Percentiles rank a stretch among this genome's conserved stretches.
Evolutionary conservation across 257 asterid genomes (phyloP).

Genomic region (Lantana camara): DNA sequence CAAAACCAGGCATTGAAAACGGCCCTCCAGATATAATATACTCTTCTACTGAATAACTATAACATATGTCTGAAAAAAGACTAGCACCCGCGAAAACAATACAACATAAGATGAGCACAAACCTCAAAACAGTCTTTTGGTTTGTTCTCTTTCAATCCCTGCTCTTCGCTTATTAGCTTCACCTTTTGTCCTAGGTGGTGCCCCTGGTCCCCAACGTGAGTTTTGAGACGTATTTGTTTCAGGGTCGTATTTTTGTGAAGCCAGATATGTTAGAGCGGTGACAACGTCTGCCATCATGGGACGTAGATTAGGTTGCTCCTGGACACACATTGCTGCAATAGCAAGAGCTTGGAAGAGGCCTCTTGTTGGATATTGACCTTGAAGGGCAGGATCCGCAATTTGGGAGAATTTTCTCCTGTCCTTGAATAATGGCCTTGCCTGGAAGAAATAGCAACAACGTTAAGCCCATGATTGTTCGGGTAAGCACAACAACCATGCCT

Average conservation of each 20-base stretch:
- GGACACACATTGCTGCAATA: slow-evolving; percentile 90
- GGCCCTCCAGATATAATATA: slow-evolving; percentile 28
- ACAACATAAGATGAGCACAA: slow-evolving; percentile 3
- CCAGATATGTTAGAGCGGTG: slow-evolving; percentile 78
- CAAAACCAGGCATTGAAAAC: slow-evolving; percentile 19
- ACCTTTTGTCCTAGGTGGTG: slow-evolving; percentile 59
- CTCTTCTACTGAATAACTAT: slow-evolving; percentile 13
- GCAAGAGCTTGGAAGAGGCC: slow-evolving; percentile 87
- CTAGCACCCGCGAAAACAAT: slow-evolving; percentile 1
- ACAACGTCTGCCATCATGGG: slow-evolving; percentile 89
- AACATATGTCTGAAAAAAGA: slow-evolving; percentile 14
- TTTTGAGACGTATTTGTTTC: slow-evolving; percentile 43
- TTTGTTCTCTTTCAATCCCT: too few relatives aligned
- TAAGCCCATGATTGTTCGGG: too few relatives aligned
- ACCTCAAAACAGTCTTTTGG: slow-evolving; percentile 32
- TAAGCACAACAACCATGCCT: too few relatives aligned
- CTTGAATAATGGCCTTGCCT: slow-evolving; percentile 91
- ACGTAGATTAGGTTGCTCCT: slow-evolving; percentile 76
- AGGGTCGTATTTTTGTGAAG: slow-evolving; percentile 62
- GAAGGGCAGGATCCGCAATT: slow-evolving; percentile 82
- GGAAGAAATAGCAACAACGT: slow-evolving; percentile 6
- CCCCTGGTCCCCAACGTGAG: slow-evolving; percentile 46
- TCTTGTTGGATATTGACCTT: slow-evolving; percentile 76
- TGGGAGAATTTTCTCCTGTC: slow-evolving; percentile 71
- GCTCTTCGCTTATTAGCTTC: slow-evolving; percentile 43